phyloP scores from a whole-genome alignment of 805 yeast species.

The Pichia gijzeniarum region DNA sequence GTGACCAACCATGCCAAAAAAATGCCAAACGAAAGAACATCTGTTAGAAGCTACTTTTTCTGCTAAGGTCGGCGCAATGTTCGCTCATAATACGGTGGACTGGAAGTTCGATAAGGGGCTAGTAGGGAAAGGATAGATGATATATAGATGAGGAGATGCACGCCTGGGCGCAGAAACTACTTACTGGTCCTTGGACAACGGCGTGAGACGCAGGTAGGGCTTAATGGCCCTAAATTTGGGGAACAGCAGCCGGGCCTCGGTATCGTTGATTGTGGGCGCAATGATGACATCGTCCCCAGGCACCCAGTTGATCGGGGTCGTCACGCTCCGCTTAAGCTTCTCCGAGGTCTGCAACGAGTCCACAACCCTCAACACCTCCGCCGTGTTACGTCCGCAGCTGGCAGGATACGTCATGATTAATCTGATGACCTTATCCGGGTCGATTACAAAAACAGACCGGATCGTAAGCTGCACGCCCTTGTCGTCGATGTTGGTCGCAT shows the following conservation, averaged over 20 bases:
- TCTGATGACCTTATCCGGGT: slow-evolving; percentile 58
- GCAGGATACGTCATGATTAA: slow-evolving; percentile 65
- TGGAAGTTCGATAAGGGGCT: too few relatives aligned
- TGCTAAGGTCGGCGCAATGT: too few relatives aligned
- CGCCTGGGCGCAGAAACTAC: too few relatives aligned
- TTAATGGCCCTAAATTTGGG: slow-evolving; percentile 56
- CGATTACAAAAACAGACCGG: slow-evolving; percentile 67
- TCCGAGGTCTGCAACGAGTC: slow-evolving; percentile 67
- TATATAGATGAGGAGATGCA: too few relatives aligned
- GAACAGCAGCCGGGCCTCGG: slow-evolving; percentile 52
- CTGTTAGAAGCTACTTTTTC: too few relatives aligned
- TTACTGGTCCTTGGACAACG: slow-evolving; percentile 16
- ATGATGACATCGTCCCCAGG: slow-evolving; percentile 70
- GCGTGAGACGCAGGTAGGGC: slow-evolving; percentile 58
- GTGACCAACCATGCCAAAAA: too few relatives aligned
- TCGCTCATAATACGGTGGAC: too few relatives aligned
- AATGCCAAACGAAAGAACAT: too few relatives aligned
- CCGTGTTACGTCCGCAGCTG: slow-evolving; percentile 69
- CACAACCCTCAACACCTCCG: slow-evolving; percentile 63
- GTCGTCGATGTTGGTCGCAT: slow-evolving; percentile 59
- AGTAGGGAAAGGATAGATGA: too few relatives aligned
- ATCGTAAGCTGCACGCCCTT: slow-evolving; percentile 62
- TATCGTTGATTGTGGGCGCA: slow-evolving; percentile 57
- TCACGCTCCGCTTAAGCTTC: slow-evolving; percentile 40
- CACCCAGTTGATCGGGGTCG: slow-evolving; percentile 67